Percentiles rank a stretch among this genome's conserved stretches.
Evolutionary conservation across 495 filamentous ascomycete genomes (phyloP).

Genomic region (Sphaerosporella brunnea): DNA sequence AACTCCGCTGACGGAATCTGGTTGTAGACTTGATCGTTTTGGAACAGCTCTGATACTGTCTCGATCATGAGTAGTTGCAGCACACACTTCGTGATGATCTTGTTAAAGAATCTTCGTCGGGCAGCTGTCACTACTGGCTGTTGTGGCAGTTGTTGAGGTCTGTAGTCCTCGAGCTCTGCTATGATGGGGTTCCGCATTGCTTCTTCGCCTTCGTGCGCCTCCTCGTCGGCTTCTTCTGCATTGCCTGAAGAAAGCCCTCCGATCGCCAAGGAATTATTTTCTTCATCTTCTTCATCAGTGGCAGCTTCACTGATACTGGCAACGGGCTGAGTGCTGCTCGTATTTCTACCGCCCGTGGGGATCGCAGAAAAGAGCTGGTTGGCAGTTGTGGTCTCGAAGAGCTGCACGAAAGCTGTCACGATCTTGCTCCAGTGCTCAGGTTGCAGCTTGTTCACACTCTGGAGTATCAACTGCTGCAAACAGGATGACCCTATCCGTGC

Average conservation of each 20-base stretch:
- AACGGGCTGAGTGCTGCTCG: conserved; percentile 15
- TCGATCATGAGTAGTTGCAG: conserved; percentile 97
- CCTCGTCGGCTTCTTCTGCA: conserved; percentile 6
- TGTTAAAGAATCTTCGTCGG: conserved; percentile 92
- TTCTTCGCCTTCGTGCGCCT: conserved; percentile 28
- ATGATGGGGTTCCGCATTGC: conserved; percentile 18
- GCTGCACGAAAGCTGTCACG: conserved; percentile 82
- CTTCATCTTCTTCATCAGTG: conserved; percentile 23
- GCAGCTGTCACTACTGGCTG: conserved; percentile 84
- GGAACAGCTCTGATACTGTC: conserved; percentile 95
- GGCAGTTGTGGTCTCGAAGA: conserved; percentile 88
- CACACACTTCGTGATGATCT: conserved; percentile 98
- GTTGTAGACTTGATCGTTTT: conserved; percentile 85
- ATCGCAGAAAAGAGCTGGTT: conserved; percentile 83
- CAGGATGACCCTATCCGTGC: conserved; percentile 96
- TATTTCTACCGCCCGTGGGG: conserved; percentile 32
- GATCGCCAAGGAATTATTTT: conserved; percentile 42
- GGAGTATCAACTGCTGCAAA: conserved; percentile 83
- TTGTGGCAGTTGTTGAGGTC: conserved; percentile 54
- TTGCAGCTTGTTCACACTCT: conserved; percentile 82
- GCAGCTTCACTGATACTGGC: conserved; percentile 18
- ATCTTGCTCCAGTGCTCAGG: conserved; percentile 82
- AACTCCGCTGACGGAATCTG: conserved; percentile 80
- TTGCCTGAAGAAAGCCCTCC: conserved; percentile 34
- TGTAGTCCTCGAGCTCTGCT: conserved; percentile 73